Evolutionary conservation across 257 asterid species (phyloP), one percentile per base, ranked within the genome.

Genomic region (Penstemon newberryi): DNA sequence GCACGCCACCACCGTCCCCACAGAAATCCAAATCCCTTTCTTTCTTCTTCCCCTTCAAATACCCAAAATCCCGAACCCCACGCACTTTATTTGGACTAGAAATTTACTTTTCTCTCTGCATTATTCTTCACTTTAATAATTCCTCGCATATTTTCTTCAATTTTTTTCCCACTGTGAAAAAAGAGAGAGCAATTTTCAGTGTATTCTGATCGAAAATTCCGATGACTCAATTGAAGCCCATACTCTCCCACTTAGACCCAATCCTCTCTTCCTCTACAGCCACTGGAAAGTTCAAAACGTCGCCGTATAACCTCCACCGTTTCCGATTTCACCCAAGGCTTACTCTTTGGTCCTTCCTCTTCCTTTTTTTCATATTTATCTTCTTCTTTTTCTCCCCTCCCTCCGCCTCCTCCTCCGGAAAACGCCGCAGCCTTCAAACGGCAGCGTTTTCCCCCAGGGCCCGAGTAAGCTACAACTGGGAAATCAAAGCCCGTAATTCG

Each of bases 151-250:
- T 18, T 51, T 7, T 54, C 8, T n/a, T 10, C 18, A 7, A 10
- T 40, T 18, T 46, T 46, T 25, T 25, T 25, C 33, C 18, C 18
- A 15, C 18, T 15, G 18, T 15, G 18, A 15, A 15, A 25, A 25
- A 25, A 25, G 33, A 25, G 33, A 25, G 33, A 25, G 1, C 33
- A 25, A 25, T 25, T 25, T 25, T 25, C 33, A 0, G 33, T 25
- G 33, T 25, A 25, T 25, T 25, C 33, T 25, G 33, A 1, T 49
- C 54, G 4, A 49, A 49, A 10, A 7, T 46, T 3, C 67, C 70
- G 68, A 85, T 89, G 90, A 77, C 89, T 39, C 96, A 85, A 50
- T 67, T 80, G 66, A 89, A 87, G 81, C 85, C 96, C 18, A 83
- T 81, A 13, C 82, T 82, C 33, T 80, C 90, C 1, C 92, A 86